Evolutionary conservation across 345 rosid genomes (phyloP), one percentile per base, ranked within the genome.

Genomic region (Cardamine resedifolia): DNA sequence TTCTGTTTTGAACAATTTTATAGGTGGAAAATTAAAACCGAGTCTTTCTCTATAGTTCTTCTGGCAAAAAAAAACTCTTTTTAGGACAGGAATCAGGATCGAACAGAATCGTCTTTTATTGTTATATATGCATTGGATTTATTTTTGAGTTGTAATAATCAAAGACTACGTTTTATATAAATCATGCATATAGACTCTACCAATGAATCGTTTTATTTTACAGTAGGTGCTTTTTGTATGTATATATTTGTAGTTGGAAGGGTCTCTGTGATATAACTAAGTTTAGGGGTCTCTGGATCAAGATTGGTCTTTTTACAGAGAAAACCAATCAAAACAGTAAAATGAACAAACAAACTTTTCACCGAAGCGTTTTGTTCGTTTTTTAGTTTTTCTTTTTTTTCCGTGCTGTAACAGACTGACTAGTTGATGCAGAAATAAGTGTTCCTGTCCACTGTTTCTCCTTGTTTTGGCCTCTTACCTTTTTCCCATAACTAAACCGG

Each of bases 11-110:
- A 74, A 58, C 69, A 68, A 68, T 52, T 47, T 34, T 52, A 43
- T 68, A 68, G 78, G 50, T 75, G 73, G 55, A 67, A 70, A 66
- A 50, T 59, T 20, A 15, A 28, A 48, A 41, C 56, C 30, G 45
- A 27, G n/a, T 44, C 43, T 61, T 9, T 59, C 39, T 65, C 18
- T 39, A 52, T 49, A 50, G 55, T 58, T 65, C 19, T 33, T 33
- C 38, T 66, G 20, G 61, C 50, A 31, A 58, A 31, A 41, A 65
- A 28, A 11, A 67, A n/a, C 48, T 27, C 55, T 38, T 58, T 66
- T 49, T 52, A 73, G 77, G 63, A 52, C 69, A 50, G 23, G 23
- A 45, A 73, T n/a, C 71, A 64, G 21, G 39, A 44, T 31, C 58
- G 56, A 30, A 33, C 58, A 36, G 28, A 73, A 65, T 23, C 41